These are phyloP conservation scores for Inonotus obliquus DNA, from an alignment of 1,284 basidiomycete genomes.

Conservation along the genomic window DNA sequence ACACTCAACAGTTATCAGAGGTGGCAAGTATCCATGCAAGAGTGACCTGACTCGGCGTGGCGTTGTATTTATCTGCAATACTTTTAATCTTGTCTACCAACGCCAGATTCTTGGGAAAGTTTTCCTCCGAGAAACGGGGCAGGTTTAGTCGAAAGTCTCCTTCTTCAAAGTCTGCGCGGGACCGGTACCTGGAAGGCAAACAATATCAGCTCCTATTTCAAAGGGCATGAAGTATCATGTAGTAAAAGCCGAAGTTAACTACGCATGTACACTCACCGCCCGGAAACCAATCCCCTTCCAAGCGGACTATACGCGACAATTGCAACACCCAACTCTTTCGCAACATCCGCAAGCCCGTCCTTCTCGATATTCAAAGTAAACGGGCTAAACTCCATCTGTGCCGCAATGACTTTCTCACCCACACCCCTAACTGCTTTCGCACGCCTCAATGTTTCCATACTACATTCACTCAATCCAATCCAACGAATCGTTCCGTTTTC, in stretches of 20 bases:
- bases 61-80: conserved; percentile 27
- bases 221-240: background rate
- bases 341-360: conserved; percentile 25
- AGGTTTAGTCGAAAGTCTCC: conserved; percentile 30
- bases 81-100: conserved; percentile 30
- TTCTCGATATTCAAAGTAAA: conserved; percentile 23
- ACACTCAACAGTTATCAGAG: background rate
- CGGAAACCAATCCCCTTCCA: conserved; percentile 36
- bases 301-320: conserved; percentile 37
- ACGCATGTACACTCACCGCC: conserved; percentile 23
- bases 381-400: conserved; percentile 4
- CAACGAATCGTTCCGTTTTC: conserved; percentile 31
- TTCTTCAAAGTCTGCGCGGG: conserved; percentile 31
- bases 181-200: conserved; percentile 21
- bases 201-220: background rate
- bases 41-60: conserved; percentile 33
- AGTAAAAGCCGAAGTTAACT: background rate
- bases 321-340: conserved; percentile 32
- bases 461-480: conserved; percentile 34
- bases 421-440: conserved; percentile 24
- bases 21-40: conserved; percentile 36
- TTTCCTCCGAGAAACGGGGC: conserved; percentile 33
- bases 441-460: conserved; percentile 33
- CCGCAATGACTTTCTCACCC: conserved; percentile 18
- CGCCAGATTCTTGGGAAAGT: conserved; percentile 35